phyloP scores from a whole-genome alignment of 2,329 filamentous ascomycete species.

The Tympanopsis confertula region DNA sequence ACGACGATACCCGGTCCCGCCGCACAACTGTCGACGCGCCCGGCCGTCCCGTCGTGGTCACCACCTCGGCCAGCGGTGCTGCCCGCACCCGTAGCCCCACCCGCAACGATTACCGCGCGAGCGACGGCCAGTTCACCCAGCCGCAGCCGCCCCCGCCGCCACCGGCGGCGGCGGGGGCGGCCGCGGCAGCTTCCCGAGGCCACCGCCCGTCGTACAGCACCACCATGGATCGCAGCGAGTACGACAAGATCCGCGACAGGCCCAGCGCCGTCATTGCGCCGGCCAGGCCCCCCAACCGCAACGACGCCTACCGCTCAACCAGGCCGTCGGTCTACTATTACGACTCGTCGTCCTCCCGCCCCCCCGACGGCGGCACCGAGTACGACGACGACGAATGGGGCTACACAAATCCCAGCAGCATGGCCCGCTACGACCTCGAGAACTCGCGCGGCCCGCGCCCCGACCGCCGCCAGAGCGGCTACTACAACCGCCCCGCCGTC shows the following conservation, averaged over 20 bases:
- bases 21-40: neutral
- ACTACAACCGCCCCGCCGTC: constrained; percentile 41
- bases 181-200: constrained; percentile 16
- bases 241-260: constrained; percentile 34
- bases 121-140: constrained; percentile 41
- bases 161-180: constrained; percentile 12
- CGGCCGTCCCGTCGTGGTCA: neutral
- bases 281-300: constrained; percentile 19
- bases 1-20: neutral
- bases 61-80: neutral
- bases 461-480: constrained; percentile 40
- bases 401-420: constrained; percentile 51
- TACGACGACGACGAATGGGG: constrained; percentile 50
- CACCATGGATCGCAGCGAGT: constrained; percentile 38
- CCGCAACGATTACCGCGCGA: constrained; percentile 37
- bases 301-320: constrained; percentile 32
- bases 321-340: constrained; percentile 33
- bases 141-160: constrained; percentile 40
- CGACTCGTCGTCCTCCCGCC: constrained; percentile 22
- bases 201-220: constrained; percentile 29
- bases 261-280: constrained; percentile 24
- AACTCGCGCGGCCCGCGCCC: constrained; percentile 25
- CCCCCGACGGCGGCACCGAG: constrained; percentile 30
- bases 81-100: constrained; percentile 31
- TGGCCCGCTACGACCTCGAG: constrained; percentile 50